These are phyloP conservation scores for Phytophthora melonis DNA, from an alignment of 352 stramenopile species.

Conservation along the genomic window DNA sequence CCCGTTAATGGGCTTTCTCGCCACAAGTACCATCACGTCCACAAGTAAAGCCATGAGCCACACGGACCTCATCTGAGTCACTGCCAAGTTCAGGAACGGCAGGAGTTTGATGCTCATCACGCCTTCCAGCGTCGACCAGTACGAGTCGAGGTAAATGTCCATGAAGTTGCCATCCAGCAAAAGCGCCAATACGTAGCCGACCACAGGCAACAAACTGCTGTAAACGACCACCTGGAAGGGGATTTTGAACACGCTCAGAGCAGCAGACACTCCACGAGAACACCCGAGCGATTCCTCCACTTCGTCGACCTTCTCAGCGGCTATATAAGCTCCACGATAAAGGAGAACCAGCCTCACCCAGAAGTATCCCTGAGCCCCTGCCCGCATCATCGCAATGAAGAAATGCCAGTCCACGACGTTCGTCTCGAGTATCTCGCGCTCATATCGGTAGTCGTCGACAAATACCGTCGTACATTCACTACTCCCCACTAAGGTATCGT, in stretches of 20 bases:
- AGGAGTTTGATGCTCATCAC: conserved; percentile 32
- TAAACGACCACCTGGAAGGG: conserved; percentile 70
- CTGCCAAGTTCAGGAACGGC: conserved; percentile 39
- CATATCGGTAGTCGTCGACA: conserved; percentile 67
- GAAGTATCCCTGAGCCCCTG: conserved; percentile 53
- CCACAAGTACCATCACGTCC: conserved; percentile 33
- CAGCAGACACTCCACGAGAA: conserved; percentile 3
- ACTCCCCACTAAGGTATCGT: background rate
- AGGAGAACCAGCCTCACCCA: conserved; percentile 51
- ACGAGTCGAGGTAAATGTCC: conserved; percentile 48
- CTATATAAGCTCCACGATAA: conserved; percentile 27
- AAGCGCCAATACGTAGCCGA: conserved; percentile 46
- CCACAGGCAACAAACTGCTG: conserved; percentile 48
- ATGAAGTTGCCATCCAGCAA: conserved; percentile 54
- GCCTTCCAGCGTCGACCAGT: conserved; percentile 40
- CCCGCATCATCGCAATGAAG: conserved; percentile 42
- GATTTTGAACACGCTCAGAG: conserved; percentile 43
- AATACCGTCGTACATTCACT: conserved; percentile 43
- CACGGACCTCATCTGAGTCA: conserved; percentile 56
- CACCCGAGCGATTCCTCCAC: background rate
- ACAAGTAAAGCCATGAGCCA: conserved; percentile 52
- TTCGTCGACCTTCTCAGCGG: background rate
- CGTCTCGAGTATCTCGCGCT: conserved; percentile 44
- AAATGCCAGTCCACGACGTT: conserved; percentile 48
- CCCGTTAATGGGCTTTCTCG: conserved; percentile 5